Percentiles rank a stretch among this genome's conserved stretches.
These are phyloP conservation scores for Umbellularia californica DNA, from an alignment of 164 flowering plant species.

Conservation along the genomic window DNA sequence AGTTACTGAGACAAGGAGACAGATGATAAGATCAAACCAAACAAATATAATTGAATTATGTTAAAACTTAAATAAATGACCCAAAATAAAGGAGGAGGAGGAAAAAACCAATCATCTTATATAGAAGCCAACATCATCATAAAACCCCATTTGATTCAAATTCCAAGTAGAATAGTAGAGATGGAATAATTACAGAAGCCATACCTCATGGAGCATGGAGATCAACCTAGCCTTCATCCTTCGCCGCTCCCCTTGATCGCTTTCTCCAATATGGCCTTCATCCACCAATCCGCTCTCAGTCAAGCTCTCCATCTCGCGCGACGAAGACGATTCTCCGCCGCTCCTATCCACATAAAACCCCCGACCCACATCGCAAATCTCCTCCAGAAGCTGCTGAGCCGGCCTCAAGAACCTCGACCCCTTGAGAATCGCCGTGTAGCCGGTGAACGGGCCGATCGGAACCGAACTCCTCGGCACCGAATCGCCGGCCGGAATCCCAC, in stretches of 20 bases:
- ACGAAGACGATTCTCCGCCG: conserved; percentile 26
- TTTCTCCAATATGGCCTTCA: conserved; percentile 13
- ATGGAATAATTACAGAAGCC: neutral
- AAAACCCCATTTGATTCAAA: neutral
- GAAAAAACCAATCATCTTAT: neutral
- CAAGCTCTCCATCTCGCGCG: conserved; percentile 27
- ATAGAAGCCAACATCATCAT: neutral
- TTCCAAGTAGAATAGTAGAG: neutral
- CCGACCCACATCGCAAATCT: conserved; percentile 50
- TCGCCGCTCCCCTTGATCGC: conserved; percentile 28
- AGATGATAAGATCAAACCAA: neutral
- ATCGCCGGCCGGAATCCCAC: conserved; percentile 10
- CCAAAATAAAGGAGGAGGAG: too few relatives aligned
- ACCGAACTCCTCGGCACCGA: conserved; percentile 32
- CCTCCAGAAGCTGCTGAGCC: conserved; percentile 74
- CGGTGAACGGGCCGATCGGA: conserved; percentile 82
- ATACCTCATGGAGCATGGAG: conserved; percentile 78
- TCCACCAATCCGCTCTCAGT: conserved; percentile 11
- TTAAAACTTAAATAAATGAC: neutral
- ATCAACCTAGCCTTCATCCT: conserved; percentile 56
- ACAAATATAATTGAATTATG: neutral
- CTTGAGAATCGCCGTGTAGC: conserved; percentile 68
- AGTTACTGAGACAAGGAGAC: too few relatives aligned
- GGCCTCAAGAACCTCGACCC: conserved; percentile 80
- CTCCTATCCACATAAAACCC: conserved; percentile 18